Evolutionary conservation across 1,284 basidiomycete species (phyloP).

Genomic region (Irpex sp.): DNA sequence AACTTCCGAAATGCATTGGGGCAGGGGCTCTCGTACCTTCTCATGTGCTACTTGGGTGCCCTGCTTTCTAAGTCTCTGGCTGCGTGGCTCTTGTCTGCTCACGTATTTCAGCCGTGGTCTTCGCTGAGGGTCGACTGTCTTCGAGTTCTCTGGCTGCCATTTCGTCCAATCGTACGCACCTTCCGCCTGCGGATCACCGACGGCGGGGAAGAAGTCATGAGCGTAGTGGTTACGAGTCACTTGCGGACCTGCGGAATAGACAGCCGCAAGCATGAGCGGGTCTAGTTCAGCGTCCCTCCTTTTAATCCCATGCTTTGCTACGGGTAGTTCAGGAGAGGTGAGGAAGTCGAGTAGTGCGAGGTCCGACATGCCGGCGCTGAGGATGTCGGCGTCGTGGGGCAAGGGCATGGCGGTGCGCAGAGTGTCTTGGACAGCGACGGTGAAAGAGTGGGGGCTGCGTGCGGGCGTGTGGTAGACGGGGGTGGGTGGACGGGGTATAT

Average conservation of each 20-base stretch:
- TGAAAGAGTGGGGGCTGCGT: not conserved
- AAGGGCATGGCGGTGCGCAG: constrained; percentile 6
- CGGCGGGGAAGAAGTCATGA: constrained; percentile 65
- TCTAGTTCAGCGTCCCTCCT: constrained; percentile 68
- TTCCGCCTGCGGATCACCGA: constrained; percentile 47
- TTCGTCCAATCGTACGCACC: constrained; percentile 58
- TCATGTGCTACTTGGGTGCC: constrained; percentile 15
- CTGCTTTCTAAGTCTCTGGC: constrained; percentile 42
- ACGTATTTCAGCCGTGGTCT: constrained; percentile 50
- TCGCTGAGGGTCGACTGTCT: constrained; percentile 31
- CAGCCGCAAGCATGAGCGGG: constrained; percentile 69
- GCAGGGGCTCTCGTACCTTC: constrained; percentile 12
- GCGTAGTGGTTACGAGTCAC: constrained; percentile 76
- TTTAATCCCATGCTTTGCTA: constrained; percentile 36
- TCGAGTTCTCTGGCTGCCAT: constrained; percentile 39
- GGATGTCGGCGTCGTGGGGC: constrained; percentile 1
- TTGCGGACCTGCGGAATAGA: constrained; percentile 64
- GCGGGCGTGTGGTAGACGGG: not conserved
- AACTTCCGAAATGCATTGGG: not conserved
- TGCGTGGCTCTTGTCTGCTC: constrained; percentile 70
- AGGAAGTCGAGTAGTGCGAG: constrained; percentile 49
- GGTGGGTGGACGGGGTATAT: constrained; percentile 7
- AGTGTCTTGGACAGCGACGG: constrained; percentile 8
- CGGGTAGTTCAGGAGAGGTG: constrained; percentile 39
- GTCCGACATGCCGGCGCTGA: constrained; percentile 33